These are phyloP conservation scores for Scheffersomyces amazonensis DNA, from an alignment of 805 yeast species.

Conservation along the genomic window DNA sequence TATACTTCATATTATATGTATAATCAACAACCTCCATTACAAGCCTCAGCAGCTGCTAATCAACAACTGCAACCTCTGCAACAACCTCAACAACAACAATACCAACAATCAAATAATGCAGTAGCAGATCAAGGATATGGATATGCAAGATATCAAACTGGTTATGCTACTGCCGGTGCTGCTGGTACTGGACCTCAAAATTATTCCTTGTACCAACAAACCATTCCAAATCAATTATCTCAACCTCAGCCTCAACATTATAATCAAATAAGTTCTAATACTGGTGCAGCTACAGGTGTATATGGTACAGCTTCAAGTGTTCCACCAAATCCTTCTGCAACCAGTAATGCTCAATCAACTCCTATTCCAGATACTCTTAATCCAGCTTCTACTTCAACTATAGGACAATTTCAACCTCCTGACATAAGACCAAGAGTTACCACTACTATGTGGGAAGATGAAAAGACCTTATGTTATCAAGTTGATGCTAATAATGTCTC, in stretches of 20 bases:
- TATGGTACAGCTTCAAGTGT: conserved; percentile 4
- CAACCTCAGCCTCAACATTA: conserved; percentile 25
- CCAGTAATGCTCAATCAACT: conserved; percentile 3
- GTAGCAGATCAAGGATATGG: conserved; percentile 6
- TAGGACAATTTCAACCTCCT: conserved; percentile 46
- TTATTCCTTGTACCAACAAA: conserved; percentile 18
- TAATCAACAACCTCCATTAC: conserved; percentile 9
- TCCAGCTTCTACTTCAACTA: conserved; percentile 21
- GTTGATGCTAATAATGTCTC: conserved; percentile 79
- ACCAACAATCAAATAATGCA: conserved; percentile 4
- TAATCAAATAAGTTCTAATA: conserved; percentile 12
- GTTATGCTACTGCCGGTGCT: conserved; percentile 6
- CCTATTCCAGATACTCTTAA: conserved; percentile 18
- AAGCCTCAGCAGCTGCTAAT: not conserved
- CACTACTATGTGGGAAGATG: conserved; percentile 91
- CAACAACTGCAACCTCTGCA: conserved; percentile 1
- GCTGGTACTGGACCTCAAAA: conserved; percentile 20
- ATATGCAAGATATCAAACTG: conserved; percentile 8
- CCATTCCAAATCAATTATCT: conserved; percentile 22
- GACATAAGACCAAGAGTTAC: conserved; percentile 63
- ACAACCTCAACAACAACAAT: conserved; percentile 4
- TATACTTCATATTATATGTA: conserved; percentile 17
- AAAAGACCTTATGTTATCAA: conserved; percentile 78
- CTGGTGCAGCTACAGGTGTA: conserved; percentile 7
- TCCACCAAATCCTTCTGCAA: conserved; percentile 3